Evolutionary conservation across 2,329 filamentous ascomycete species (phyloP).

Genomic region (Epichloe festucae): DNA sequence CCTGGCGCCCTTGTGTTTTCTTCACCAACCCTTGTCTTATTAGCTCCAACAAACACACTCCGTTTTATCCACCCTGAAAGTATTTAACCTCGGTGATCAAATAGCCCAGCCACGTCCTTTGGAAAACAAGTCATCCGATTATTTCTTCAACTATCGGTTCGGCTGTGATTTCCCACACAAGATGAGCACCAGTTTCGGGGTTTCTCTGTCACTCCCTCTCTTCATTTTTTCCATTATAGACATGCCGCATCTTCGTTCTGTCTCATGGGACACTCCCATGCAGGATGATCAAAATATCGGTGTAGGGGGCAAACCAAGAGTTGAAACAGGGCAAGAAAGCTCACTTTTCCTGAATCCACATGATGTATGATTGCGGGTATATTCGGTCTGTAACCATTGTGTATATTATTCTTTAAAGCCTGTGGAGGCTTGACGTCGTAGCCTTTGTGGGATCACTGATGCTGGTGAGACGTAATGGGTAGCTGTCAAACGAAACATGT

Average conservation of each 20-base stretch:
- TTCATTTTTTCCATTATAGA: background rate
- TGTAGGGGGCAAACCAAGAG: background rate
- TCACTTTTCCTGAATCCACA: background rate
- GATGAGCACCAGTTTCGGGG: background rate
- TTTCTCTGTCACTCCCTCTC: background rate
- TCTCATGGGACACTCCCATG: background rate
- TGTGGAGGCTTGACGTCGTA: background rate
- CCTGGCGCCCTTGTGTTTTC: background rate
- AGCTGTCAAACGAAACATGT: background rate
- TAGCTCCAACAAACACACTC: background rate
- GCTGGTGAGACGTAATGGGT: background rate
- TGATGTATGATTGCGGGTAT: conserved; percentile 2
- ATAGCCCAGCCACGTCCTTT: background rate
- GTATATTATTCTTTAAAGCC: background rate
- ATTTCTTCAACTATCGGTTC: background rate
- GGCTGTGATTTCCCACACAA: background rate
- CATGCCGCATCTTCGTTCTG: background rate
- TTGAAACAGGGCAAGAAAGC: background rate
- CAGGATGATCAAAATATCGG: background rate
- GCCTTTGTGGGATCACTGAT: background rate
- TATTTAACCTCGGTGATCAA: background rate
- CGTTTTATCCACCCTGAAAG: background rate
- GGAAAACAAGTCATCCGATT: background rate
- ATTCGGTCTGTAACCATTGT: background rate
- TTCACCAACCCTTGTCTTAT: background rate